Evolutionary conservation across 1,284 basidiomycete species (phyloP), one percentile per base, ranked within the genome.

Genomic region (Golubevia sp.): DNA sequence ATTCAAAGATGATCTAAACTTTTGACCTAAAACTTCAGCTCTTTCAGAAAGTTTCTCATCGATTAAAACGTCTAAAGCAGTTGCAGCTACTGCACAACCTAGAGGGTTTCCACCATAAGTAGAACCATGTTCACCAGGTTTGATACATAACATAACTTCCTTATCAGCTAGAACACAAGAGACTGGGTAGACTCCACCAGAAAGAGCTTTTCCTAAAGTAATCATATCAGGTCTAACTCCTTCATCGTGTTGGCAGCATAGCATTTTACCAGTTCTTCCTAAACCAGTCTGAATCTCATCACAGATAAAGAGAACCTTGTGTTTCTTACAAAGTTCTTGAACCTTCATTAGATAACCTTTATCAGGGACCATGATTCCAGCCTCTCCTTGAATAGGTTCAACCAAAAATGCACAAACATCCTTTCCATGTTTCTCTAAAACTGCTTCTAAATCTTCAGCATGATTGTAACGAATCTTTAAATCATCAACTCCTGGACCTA

Each of bases 321-420:
- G 90, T 86, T 93, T 90, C 86, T 91, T 91, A 89, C 97, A 99
- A 21, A 98, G 87, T 67, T 88, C 90, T 61, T 91, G 89, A 23
- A 91, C 90, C 68, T 89, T 86, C 38, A 88, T 84, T 52, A 99
- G 88, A 85, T 99, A 99, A 5, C 94, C 94, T 25, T 89, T 87
- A n/a, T 91, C 90, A 0, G 96, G 96, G 15, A 99, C 92, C 61
- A 96, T 90, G 76, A 98, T 96, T 23, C 94, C 96, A 8, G 96
- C 96, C 86, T 99, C 96, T 34, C 96, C 96, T 85, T 99, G 97
- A 74, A 99, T 98, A 3, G 96, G 96, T 85, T 99, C 96, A 6
- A 99, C 89, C 64, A 99, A 88, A 86, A 99, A 95, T 0, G 93
- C 96, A 8, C 94, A 95, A 27, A 93, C 90, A 70, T 92, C 88